Evolutionary conservation across 2,329 filamentous ascomycete genomes (phyloP).

Genomic region (Claviceps capensis): DNA sequence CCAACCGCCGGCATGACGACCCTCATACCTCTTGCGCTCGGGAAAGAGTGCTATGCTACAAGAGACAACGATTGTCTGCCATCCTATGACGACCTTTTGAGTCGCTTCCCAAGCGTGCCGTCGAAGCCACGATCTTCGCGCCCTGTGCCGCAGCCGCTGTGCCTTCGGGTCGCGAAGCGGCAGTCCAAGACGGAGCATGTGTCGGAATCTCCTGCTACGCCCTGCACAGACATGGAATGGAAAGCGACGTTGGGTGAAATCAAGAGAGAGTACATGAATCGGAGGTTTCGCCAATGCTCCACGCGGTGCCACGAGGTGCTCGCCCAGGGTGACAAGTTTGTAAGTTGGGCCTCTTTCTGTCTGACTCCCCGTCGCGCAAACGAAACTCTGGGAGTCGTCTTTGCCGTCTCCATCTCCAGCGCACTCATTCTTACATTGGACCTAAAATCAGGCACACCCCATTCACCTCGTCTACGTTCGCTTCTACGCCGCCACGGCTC

Average conservation of each 20-base stretch:
- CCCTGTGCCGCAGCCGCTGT: background rate
- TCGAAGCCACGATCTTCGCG: background rate
- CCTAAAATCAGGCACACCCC: slow-evolving; percentile 28
- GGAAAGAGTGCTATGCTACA: slow-evolving; percentile 4
- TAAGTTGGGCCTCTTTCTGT: slow-evolving; percentile 16
- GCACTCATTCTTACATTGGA: background rate
- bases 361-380: too few relatives aligned
- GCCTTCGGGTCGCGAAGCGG: background rate
- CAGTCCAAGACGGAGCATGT: background rate
- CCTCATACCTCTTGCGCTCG: slow-evolving; percentile 19
- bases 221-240: slow-evolving; percentile 37
- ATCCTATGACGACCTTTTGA: background rate
- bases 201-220: slow-evolving; percentile 7
- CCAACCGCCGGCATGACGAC: slow-evolving; percentile 13
- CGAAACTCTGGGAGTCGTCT: too few relatives aligned
- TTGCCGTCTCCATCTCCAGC: background rate
- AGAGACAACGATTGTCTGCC: slow-evolving; percentile 2
- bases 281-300: slow-evolving; percentile 39
- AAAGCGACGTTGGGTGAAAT: slow-evolving; percentile 34
- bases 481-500: slow-evolving; percentile 47
- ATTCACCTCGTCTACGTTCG: slow-evolving; percentile 44
- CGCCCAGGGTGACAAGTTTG: slow-evolving; percentile 30
- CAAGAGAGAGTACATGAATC: slow-evolving; percentile 38
- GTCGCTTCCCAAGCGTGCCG: slow-evolving; percentile 1
- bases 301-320: slow-evolving; percentile 39